Evolutionary conservation across 805 yeast species (phyloP), one percentile per base, ranked within the genome.

Genomic region (Lachancea dasiensis): DNA sequence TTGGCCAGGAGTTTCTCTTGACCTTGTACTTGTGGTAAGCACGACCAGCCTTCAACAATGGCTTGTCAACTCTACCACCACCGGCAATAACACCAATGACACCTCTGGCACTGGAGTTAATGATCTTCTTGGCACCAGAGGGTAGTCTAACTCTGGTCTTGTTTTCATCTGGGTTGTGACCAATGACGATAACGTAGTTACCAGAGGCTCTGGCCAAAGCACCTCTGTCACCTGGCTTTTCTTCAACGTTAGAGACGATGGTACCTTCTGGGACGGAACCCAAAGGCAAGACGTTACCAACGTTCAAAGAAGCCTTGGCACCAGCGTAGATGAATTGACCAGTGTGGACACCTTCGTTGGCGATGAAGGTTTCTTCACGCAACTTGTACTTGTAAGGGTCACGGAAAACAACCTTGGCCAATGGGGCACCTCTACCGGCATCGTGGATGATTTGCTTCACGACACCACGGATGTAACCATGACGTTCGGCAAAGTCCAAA

Each of bases 1-100:
- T 89, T 76, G 98, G 98, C 97, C 97, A 92, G 57, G 95, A 86
- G 95, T 92, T 87, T 79, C 97, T 81, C 94, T 92, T 92, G 65
- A 89, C 95, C 76, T 74, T 89, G 92, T 83, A 89, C 80, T 90
- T 90, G 89, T 90, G 96, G 95, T 81, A 90, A 57, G 98, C 98
- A 79, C 95, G 87, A 78, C 97, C 97, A 68, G 98, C 98, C 86
- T 90, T 90, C 70, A 90, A 83, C 77, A 90, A 77, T 75, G 98
- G 98, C 79, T 90, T 90, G 76, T 90, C 97, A 66, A 86, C 86
- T 83, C 97, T 90, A 73, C 97, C 97, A 80, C 97, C 97, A 77
- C 97, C 97, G 66, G 97, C 97, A 71, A 90, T 89, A 60, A 90
- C 95, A 83, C 97, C 97, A 63, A 90, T 86, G 65, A 89, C 96